Conservation (phyloP, 2,329 filamentous ascomycete species). For the Hypoxylon sp. region DNA sequence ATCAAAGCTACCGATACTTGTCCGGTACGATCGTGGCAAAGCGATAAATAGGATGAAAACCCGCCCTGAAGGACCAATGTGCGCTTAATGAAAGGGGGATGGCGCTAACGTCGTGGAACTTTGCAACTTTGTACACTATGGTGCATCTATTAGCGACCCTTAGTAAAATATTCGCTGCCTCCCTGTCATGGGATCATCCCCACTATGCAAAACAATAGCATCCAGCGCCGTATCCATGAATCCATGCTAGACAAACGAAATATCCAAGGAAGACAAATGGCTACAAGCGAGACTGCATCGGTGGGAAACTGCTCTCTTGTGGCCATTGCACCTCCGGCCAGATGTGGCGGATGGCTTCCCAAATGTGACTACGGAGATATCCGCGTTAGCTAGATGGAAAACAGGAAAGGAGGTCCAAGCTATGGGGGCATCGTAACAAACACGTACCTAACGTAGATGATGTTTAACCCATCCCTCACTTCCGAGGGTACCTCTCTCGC, state of each 20-base stretch:
- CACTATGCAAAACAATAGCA: constrained; percentile 21
- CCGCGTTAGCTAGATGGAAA: constrained; percentile 40
- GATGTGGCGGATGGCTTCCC: constrained; percentile 90
- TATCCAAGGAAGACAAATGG: constrained; percentile 24
- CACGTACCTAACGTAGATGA: constrained; percentile 87
- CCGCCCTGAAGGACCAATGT: constrained; percentile 24
- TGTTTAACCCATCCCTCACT: constrained; percentile 87
- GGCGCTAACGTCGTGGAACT: constrained; percentile 42
- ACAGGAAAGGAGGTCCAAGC: constrained; percentile 14
- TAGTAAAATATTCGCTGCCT: constrained; percentile 28
- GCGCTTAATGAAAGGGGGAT: constrained; percentile 41
- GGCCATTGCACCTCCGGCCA: constrained; percentile 94
- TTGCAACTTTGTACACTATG: constrained; percentile 37
- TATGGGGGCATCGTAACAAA: constrained; percentile 3
- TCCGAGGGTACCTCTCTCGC: constrained; percentile 91
- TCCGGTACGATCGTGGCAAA: constrained; percentile 43
- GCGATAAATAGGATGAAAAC: constrained; percentile 39
- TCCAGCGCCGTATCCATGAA: constrained; percentile 40
- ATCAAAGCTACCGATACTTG: constrained; percentile 33
- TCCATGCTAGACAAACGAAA: constrained; percentile 42
- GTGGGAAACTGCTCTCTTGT: constrained; percentile 73
- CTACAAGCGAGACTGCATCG: constrained; percentile 85
- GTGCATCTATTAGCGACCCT: constrained; percentile 36
- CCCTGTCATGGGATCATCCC: constrained; percentile 19
- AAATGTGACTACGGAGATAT: constrained; percentile 77